Evolutionary conservation across 1,139 yeast genomes (phyloP).

Genomic region (Yamadazyma dushanensis): DNA sequence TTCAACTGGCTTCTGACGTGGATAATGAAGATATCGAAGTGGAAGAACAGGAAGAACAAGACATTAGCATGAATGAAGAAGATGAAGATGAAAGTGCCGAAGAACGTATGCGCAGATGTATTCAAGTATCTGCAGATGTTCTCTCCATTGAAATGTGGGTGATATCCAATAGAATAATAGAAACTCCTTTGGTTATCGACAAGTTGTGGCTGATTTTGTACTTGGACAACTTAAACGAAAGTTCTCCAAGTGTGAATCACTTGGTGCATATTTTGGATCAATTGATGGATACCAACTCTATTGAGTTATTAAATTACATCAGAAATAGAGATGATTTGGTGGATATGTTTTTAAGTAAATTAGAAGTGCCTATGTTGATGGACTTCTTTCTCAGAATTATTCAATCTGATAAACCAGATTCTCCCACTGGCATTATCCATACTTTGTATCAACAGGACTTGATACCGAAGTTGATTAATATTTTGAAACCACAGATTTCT

Average conservation of each 20-base stretch:
- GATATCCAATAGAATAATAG: conserved; percentile 45
- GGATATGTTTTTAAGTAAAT: conserved; percentile 52
- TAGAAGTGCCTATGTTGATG: conserved; percentile 59
- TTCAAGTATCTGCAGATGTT: conserved; percentile 45
- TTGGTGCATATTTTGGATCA: conserved; percentile 46
- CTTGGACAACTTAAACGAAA: conserved; percentile 39
- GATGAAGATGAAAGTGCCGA: conserved; percentile 30
- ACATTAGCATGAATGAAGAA: conserved; percentile 9
- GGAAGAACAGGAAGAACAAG: conserved; percentile 4
- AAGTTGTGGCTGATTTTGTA: conserved; percentile 45
- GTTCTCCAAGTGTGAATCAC: conserved; percentile 42
- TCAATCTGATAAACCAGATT: conserved; percentile 65
- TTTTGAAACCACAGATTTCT: conserved; percentile 46
- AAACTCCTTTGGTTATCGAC: conserved; percentile 41
- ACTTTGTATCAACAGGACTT: conserved; percentile 51
- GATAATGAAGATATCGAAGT: conserved; percentile 2
- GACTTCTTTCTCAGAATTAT: conserved; percentile 58
- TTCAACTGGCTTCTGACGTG: neutral
- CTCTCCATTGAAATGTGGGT: conserved; percentile 47
- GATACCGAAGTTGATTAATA: conserved; percentile 51
- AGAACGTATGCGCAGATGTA: conserved; percentile 40
- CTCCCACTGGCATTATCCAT: conserved; percentile 63
- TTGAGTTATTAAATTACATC: conserved; percentile 53
- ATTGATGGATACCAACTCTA: conserved; percentile 47
- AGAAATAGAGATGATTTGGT: conserved; percentile 53